These are phyloP conservation scores for Clavispora asparagi DNA, from an alignment of 805 yeast species.

Conservation along the genomic window DNA sequence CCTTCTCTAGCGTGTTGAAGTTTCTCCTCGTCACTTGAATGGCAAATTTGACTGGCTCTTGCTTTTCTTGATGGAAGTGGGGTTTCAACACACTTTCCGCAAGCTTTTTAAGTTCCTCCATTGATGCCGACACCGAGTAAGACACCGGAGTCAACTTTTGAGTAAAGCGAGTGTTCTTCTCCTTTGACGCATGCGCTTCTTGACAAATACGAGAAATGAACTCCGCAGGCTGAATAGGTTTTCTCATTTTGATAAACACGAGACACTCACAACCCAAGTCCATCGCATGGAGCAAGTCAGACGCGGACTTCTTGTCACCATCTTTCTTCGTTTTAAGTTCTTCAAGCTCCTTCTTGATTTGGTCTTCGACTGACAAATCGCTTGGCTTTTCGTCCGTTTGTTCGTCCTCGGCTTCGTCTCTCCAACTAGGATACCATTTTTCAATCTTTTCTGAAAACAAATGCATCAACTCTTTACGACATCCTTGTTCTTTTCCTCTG, in stretches of 20 bases:
- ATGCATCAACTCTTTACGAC: conserved; percentile 65
- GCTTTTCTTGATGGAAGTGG: conserved; percentile 53
- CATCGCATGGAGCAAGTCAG: conserved; percentile 46
- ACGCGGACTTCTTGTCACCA: conserved; percentile 31
- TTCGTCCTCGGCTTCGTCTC: conserved; percentile 18
- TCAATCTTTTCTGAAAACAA: conserved; percentile 43
- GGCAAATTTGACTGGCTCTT: conserved; percentile 56
- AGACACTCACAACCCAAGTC: conserved; percentile 78
- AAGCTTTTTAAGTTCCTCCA: conserved; percentile 60
- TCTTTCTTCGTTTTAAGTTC: conserved; percentile 46
- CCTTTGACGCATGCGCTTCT: conserved; percentile 46
- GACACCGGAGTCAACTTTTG: conserved; percentile 81
- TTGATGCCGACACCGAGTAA: conserved; percentile 63
- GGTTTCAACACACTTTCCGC: conserved; percentile 58
- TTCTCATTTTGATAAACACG: conserved; percentile 73
- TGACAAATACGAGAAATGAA: conserved; percentile 62
- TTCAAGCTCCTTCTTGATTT: conserved; percentile 64
- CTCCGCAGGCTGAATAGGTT: conserved; percentile 72
- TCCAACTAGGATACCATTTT: conserved; percentile 26
- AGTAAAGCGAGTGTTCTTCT: conserved; percentile 63
- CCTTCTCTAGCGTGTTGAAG: conserved; percentile 66
- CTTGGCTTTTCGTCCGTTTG: conserved; percentile 6
- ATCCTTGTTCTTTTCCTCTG: conserved; percentile 71
- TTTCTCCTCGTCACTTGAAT: conserved; percentile 76
- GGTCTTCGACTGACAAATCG: conserved; percentile 66